Evolutionary conservation across 2,329 filamentous ascomycete genomes (phyloP), one percentile per base, ranked within the genome.

Genomic region (Pezicula neosporulosa): DNA sequence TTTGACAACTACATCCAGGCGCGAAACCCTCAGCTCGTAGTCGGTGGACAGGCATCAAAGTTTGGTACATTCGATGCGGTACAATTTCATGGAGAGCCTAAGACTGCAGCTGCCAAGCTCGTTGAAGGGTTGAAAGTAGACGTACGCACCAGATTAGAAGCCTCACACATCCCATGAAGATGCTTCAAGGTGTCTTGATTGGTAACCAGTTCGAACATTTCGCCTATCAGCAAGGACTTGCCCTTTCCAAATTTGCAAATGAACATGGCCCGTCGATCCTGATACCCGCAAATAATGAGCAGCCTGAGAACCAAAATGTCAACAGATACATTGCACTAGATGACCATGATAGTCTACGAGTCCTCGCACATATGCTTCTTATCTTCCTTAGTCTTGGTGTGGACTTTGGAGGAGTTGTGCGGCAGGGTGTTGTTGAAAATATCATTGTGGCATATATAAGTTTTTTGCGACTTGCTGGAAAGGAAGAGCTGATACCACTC

Each of bases 391-490:
- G 77, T 44, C 72, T 87, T 15, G 77, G 76, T 49, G 70, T 74
- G 44, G 74, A 76, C 45, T 64, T 72, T 16, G 72, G 77, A 28
- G 70, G 76, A 30, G 57, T 63, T 3, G 63, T 62, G 52, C 66
- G 65, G 24, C 61, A 63, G n/a, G 62, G 64, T 47, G 68, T 68
- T 42, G 66, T 65, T 33, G 87, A 96, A 63, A 90, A 89, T 62
- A 83, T 93, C 44, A 76, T 97, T 48, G 83, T 87, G 1, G 85
- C 83, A 4, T 97, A 97, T 66, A 87, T 95, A 50, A 87, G 88
- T 60, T 85, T 88, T 54, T 72, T 99, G 36, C 83, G 89, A 41
- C 77, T 87, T 44, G 81, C 82, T 15, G 82, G 84, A 33, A 82
- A 94, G 49, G 83, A 87, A 53, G 86, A 93, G 56, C 72, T 94